phyloP scores from a whole-genome alignment of 805 yeast species.

The Candida maesae region DNA sequence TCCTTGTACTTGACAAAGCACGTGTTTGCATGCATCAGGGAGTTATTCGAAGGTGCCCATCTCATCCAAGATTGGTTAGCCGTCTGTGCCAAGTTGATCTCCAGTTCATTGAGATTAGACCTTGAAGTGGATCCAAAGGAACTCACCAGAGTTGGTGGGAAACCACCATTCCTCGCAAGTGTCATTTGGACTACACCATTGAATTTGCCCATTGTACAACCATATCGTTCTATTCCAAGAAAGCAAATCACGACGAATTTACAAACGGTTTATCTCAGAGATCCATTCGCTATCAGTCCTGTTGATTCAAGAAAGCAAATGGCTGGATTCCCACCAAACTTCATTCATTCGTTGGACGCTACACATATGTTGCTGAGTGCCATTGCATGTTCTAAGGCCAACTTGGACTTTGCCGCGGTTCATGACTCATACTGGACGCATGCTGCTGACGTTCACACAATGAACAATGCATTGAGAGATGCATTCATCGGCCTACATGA shows the following conservation, averaged over 20 bases:
- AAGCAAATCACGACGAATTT: constrained; percentile 74
- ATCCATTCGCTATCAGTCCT: constrained; percentile 79
- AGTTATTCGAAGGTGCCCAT: constrained; percentile 89
- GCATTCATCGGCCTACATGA: constrained; percentile 77
- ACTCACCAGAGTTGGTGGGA: constrained; percentile 37
- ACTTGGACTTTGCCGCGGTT: constrained; percentile 83
- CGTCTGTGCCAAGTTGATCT: constrained; percentile 74
- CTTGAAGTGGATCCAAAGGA: constrained; percentile 39
- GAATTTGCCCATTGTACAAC: constrained; percentile 95
- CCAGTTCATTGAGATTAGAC: constrained; percentile 72
- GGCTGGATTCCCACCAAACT: constrained; percentile 94
- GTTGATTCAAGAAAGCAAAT: constrained; percentile 88
- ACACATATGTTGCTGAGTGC: constrained; percentile 95
- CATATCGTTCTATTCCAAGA: constrained; percentile 70
- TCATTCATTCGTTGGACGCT: constrained; percentile 92
- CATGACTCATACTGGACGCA: constrained; percentile 99
- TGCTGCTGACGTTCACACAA: constrained; percentile 71
- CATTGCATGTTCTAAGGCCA: constrained; percentile 59
- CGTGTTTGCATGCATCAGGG: constrained; percentile 81
- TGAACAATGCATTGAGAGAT: constrained; percentile 70
- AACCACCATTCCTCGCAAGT: constrained; percentile 70
- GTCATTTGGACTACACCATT: constrained; percentile 98
- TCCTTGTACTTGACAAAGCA: constrained; percentile 68
- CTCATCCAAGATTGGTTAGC: constrained; percentile 95
- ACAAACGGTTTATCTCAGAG: constrained; percentile 82